Evolutionary conservation across 805 yeast genomes (phyloP).

Genomic region (Teunomyces kruisii): DNA sequence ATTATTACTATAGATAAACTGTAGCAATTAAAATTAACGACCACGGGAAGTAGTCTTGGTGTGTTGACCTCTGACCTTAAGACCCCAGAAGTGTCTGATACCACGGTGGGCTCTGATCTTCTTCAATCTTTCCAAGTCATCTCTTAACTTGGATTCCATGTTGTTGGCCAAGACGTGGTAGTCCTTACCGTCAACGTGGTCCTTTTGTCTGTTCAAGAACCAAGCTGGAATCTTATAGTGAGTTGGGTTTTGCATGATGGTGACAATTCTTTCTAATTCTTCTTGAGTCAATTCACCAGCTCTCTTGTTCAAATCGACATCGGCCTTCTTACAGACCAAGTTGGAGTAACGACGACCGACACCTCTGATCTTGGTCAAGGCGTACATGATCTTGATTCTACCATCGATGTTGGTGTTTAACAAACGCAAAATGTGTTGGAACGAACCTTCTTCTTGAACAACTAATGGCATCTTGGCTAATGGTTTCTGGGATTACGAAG

Average conservation of each 20-base stretch:
- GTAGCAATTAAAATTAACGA: constrained; percentile 31
- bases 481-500: constrained; percentile 12
- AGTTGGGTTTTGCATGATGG: constrained; percentile 99
- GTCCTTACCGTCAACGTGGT: constrained; percentile 98
- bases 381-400: constrained; percentile 99
- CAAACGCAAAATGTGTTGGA: constrained; percentile 99
- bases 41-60: constrained; percentile 99
- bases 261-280: constrained; percentile 99
- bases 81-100: constrained; percentile 99
- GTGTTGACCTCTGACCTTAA: constrained; percentile 99
- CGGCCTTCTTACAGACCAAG: constrained; percentile 99
- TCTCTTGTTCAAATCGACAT: constrained; percentile 96
- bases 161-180: constrained; percentile 98
- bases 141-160: constrained; percentile 99
- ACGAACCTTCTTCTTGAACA: constrained; percentile 98
- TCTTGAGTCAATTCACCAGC: constrained; percentile 99
- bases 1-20: constrained; percentile 6
- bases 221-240: constrained; percentile 99
- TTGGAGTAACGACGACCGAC: constrained; percentile 99
- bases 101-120: constrained; percentile 99
- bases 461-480: constrained; percentile 82
- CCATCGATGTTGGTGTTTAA: constrained; percentile 99
- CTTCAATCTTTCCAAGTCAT: constrained; percentile 99
- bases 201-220: constrained; percentile 99
- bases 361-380: constrained; percentile 99